Evolutionary conservation across 129 eudicot species (phyloP).

Genomic region (Pseudognaphalium luteoalbum): DNA sequence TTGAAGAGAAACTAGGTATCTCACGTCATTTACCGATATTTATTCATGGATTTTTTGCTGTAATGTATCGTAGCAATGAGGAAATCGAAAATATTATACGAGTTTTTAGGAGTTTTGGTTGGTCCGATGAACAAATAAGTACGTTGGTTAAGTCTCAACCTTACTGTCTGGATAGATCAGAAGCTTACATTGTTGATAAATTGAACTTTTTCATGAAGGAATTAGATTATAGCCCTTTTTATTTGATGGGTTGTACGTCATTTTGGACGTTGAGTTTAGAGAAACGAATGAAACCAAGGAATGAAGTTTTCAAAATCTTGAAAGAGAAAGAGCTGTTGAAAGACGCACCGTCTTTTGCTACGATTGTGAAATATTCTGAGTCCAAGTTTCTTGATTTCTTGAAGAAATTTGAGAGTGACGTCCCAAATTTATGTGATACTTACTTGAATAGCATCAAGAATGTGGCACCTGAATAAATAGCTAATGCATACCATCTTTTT

Average conservation of each 20-base stretch:
- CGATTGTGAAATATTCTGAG: slow-evolving; percentile 8
- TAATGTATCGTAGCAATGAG: not conserved
- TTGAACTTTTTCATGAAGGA: slow-evolving; percentile 40
- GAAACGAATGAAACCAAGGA: slow-evolving; percentile 26
- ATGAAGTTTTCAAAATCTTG: slow-evolving; percentile 18
- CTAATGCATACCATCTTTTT: not conserved
- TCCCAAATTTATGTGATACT: slow-evolving; percentile 24
- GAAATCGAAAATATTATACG: slow-evolving; percentile 13
- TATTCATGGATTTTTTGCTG: slow-evolving; percentile 23
- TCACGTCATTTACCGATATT: slow-evolving; percentile 14
- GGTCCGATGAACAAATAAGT: slow-evolving; percentile 27
- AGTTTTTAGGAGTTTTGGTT: slow-evolving; percentile 38
- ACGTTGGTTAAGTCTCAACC: slow-evolving; percentile 27
- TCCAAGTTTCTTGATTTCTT: slow-evolving; percentile 16
- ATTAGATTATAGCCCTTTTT: slow-evolving; percentile 18
- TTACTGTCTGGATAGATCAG: slow-evolving; percentile 9
- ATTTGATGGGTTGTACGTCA: slow-evolving; percentile 13
- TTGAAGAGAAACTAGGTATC: slow-evolving; percentile 32
- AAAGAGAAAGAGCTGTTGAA: slow-evolving; percentile 12
- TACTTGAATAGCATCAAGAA: slow-evolving; percentile 17
- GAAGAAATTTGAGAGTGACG: slow-evolving; percentile 8
- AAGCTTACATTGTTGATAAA: slow-evolving; percentile 21
- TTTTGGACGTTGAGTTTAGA: slow-evolving; percentile 24
- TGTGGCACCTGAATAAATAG: not conserved
- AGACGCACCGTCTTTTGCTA: not conserved